Base-by-base conservation (phyloP, 2,329 filamentous ascomycete genomes). In the Xylariaceae sp. region DNA sequence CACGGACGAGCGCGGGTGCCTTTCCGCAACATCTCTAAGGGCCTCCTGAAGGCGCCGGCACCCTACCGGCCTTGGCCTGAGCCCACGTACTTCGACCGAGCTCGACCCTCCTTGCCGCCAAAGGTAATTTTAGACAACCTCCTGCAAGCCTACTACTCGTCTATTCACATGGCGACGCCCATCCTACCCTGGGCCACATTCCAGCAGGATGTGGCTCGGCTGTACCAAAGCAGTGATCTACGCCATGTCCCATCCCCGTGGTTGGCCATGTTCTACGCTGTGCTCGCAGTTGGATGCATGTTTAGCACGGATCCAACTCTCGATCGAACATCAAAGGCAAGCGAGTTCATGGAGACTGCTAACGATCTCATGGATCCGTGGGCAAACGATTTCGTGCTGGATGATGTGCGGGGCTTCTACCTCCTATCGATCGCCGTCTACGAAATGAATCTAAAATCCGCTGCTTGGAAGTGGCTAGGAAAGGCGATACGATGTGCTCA, bases 121-220 rank as follows among this genome's bases (percentile, higher is more conserved):
- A 88, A 86, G 64, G 77, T 84, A 34, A 74, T 86, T 18, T 85
- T 87, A 34, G 90, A 96, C 63, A 84, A 83, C 65, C 78, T 97
- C 1, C 75, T 97, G 37, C 81, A 83, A 39, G 82, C 88, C 44
- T 99, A 96, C 73, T 88, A 89, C 67, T 79, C 82, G 45, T 88
- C 88, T 5, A 80, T 90, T 23, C 93, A 97, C 71, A 82, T 86
- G 37, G 87, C 90, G 72, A 88, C 92, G 66, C 94, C 94, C 0
- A 86, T 96, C 49, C 69, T 97, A 8, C 90, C 97, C 73, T 95
- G 92, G 89, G 89, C 90, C 1, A 88, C 83, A 0, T 95, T 97
- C 68, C 80, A 88, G 67, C 80, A 83, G 52, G 83, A 88, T 55
- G 88, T 93, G 61, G 90, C 96, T 58, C 81, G 85, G 7, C 78